Conservation (phyloP, 31 red algal species). For the Odonthalia washingtoniensis region DNA sequence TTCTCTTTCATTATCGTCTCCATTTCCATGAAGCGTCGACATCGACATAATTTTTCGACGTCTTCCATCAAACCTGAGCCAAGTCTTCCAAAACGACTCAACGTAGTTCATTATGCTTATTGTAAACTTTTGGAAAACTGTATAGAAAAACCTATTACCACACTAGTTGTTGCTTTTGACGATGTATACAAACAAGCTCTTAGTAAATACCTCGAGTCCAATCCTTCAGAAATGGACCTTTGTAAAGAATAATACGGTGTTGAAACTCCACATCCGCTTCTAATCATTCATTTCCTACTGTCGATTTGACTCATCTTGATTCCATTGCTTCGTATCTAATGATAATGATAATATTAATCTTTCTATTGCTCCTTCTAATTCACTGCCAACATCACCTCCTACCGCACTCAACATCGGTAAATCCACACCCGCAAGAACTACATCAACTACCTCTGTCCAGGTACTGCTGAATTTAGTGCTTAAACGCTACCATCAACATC, state of each 20-base stretch:
- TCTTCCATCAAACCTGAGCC: not conserved
- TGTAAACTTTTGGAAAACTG: not conserved
- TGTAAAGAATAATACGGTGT: not conserved
- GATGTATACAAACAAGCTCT: too few species aligned
- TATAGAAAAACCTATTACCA: not conserved
- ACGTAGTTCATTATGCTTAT: not conserved
- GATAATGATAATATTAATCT: not conserved
- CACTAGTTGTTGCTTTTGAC: not conserved
- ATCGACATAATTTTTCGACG: not conserved
- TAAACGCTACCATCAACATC: not conserved
- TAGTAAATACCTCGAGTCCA: not conserved
- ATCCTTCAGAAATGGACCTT: not conserved
- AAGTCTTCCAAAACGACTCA: not conserved
- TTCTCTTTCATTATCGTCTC: too few species aligned
- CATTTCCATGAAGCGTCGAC: not conserved
- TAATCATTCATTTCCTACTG: not conserved
- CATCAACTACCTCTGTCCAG: not conserved
- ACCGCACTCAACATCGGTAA: not conserved
- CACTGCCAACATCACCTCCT: not conserved
- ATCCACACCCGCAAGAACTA: not conserved
- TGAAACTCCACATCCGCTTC: not conserved
- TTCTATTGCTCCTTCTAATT: not conserved
- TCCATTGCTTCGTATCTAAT: too few species aligned
- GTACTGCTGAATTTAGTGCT: not conserved
- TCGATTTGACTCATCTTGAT: constrained; percentile 7